Evolutionary conservation across 2,329 filamentous ascomycete genomes (phyloP), one percentile per base, ranked within the genome.

Genomic region (Basipetospora sp.): DNA sequence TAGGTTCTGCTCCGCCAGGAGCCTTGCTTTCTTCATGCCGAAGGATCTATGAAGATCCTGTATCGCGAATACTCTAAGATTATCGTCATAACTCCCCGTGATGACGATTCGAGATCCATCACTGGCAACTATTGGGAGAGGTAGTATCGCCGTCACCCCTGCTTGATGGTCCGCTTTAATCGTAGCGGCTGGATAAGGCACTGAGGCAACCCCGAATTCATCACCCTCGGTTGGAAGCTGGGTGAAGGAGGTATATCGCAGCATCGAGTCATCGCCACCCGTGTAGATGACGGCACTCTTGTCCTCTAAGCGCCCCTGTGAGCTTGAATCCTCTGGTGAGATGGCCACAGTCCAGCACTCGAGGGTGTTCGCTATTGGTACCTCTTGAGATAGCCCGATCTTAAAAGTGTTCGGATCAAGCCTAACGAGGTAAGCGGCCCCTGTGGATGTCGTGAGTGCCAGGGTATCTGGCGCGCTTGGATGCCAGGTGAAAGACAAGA

Each of bases 81-180:
- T 65, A 48, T 96, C 87, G 49, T 96, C 90, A 51, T 96, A 98
- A 51, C 84, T 92, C 4, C 90, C 90, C 0, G 87, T 94, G 3
- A 94, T 50, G 3, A 93, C 56, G 4, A 90, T 50, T 4, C 66
- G 63, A 1, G 65, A 63, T 3, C 61, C 60, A 8, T 67, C 60
- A 8, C 53, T 46, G 0, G 52, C 46, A 2, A 54, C 48, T 3
- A 61, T 15, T 1, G 65, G 51, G 3, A 93, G 59, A 0, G 86
- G 83, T 3, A 94, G 57, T 38, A 96, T 90, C 2, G 84, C 75
- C 0, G 87, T 94, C 1, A 96, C 81, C 9, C 90, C 88, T 2
- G 86, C 85, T n/a, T 65, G 64, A 49, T 94, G 85, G 19, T 48
- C 44, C n/a, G 54, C 52, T 43, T 65, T 76, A 19, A 60, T 47